Evolutionary conservation across 176 grass and related monocot species (phyloP), one percentile per base, ranked within the genome.

Genomic region (Paspalum notatum): DNA sequence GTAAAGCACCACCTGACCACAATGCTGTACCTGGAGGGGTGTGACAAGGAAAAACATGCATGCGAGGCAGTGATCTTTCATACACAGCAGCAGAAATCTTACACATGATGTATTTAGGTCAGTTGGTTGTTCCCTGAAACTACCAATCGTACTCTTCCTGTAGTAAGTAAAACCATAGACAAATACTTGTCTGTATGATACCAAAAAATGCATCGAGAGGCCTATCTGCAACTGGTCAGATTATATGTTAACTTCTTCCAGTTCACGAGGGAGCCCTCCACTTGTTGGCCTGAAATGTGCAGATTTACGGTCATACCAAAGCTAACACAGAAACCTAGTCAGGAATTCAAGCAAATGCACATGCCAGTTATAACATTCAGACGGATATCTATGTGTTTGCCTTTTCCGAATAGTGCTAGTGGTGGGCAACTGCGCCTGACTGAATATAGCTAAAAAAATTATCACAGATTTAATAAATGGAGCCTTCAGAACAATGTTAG

Each of bases 261-360:
- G 71, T 80, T 99, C 92, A 66, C 54, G 60, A 27, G 92, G 90
- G 44, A 89, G 78, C 20, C 96, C 92, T 66, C 96, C 96, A 83
- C 82, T 99, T 40, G 90, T 72, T 67, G 96, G 92, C 88, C 92
- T 99, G 86, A 83, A 91, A 93, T 65, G 83, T 46, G 45, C 43
- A 86, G 45, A 91, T 79, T 66, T 21, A 22, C 13, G 85, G 15
- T 75, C 7, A 72, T 72, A 50, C 68, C 0, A 64, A 12, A 47
- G 2, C n/a, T 37, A 43, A 1, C 20, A 61, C 21, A 80, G 11
- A 75, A 51, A 71, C 53, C 4, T 7, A 37, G 7, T 8, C 71
- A 76, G 32, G 57, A 74, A 66, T 55, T 2, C 11, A 44, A 49
- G 51, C 7, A 42, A 37, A 69, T 43, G 39, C 14, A 42, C 18